Conservation (phyloP, 2,329 filamentous ascomycete species). For the Neofusicoccum ribis region DNA sequence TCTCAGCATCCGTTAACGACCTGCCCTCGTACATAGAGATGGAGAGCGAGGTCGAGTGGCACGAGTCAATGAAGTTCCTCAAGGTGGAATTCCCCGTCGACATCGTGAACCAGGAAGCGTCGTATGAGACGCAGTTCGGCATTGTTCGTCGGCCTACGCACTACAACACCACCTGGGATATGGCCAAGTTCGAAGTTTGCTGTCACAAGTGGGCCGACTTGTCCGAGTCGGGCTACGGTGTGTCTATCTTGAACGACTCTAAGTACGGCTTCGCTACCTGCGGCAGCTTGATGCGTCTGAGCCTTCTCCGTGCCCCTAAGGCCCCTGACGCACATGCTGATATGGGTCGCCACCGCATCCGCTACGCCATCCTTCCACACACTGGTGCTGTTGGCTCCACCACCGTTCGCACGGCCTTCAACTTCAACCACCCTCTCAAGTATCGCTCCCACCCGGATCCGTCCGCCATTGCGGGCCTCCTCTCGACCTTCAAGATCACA, state of each 20-base stretch:
- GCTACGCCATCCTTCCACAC: conserved; percentile 90
- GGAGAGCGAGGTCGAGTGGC: conserved; percentile 89
- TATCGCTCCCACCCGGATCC: conserved; percentile 46
- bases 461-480: conserved; percentile 29
- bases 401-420: conserved; percentile 80
- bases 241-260: conserved; percentile 90
- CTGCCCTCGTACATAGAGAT: conserved; percentile 73
- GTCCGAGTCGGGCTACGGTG: conserved; percentile 83
- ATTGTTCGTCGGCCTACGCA: conserved; percentile 88
- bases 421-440: conserved; percentile 83
- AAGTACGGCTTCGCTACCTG: conserved; percentile 94
- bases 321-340: conserved; percentile 91
- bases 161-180: conserved; percentile 97
- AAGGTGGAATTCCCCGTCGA: conserved; percentile 98
- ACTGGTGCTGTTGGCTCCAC: conserved; percentile 66
- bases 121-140: conserved; percentile 93
- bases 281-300: conserved; percentile 86
- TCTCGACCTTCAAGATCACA: conserved; percentile 65
- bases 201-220: conserved; percentile 93
- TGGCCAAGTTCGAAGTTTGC: conserved; percentile 97
- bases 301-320: conserved; percentile 82
- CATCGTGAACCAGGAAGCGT: conserved; percentile 85
- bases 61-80: conserved; percentile 94
- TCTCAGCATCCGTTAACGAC: conserved; percentile 67
- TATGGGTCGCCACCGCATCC: conserved; percentile 82